A percentile compares a stretch with the other conserved stretches of the same genome.
Conservation (phyloP, 768 basidiomycete genomes). For the Kondoa subrosea region DNA sequence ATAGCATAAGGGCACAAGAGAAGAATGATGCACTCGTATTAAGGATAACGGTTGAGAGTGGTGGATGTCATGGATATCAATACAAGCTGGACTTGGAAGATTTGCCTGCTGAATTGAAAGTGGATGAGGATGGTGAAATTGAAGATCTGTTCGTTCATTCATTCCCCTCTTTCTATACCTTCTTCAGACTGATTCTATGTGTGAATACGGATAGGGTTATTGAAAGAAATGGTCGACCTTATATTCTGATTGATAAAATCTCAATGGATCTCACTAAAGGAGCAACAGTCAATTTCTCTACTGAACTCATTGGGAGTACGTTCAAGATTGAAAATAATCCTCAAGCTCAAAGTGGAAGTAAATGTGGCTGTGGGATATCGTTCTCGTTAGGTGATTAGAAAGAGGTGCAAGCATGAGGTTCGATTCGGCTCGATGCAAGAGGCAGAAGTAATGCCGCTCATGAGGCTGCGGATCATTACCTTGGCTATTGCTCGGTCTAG, state of each 20-base stretch:
- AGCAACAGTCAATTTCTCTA: slow-evolving; percentile 73
- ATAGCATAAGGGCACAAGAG: slow-evolving; percentile 49
- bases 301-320: slow-evolving; percentile 83
- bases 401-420: no score
- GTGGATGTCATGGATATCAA: slow-evolving; percentile 94
- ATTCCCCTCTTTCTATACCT: neutral
- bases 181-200: neutral
- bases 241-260: slow-evolving; percentile 61
- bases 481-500: no score
- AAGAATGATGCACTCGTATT: slow-evolving; percentile 50
- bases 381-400: slow-evolving; percentile 48
- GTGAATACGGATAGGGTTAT: neutral
- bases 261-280: slow-evolving; percentile 74
- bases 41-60: slow-evolving; percentile 71
- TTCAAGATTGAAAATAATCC: slow-evolving; percentile 75
- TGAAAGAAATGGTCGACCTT: neutral
- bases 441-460: no score
- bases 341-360: slow-evolving; percentile 62
- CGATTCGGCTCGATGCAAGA: no score
- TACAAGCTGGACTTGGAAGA: slow-evolving; percentile 63
- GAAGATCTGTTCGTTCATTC: slow-evolving; percentile 54
- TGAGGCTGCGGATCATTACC: no score
- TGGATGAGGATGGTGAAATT: slow-evolving; percentile 39
- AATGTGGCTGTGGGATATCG: slow-evolving; percentile 89
- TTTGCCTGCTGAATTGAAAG: neutral